Evolutionary conservation across 2,329 filamentous ascomycete species (phyloP), one percentile per base, ranked within the genome.

Genomic region (Exophiala bonariae): DNA sequence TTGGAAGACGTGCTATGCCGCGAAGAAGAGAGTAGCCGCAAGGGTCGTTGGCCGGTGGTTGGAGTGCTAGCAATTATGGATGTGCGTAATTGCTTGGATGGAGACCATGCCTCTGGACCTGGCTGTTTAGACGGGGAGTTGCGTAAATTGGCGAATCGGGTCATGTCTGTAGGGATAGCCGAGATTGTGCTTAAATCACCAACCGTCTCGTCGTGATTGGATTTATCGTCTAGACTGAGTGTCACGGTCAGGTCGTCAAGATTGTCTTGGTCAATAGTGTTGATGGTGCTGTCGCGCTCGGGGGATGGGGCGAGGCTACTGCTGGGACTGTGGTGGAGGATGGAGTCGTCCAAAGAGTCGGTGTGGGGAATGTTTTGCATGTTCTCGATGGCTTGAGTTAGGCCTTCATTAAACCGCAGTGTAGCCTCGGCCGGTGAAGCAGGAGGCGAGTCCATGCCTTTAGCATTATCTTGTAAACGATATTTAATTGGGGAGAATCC

Each of bases 111-210:
- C 56, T 67, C 53, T 69, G 73, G 59, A 59, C 62, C 62, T 32
- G 59, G 57, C 2, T 59, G 57, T 47, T 81, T 85, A 18, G 74
- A 72, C 11, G 83, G 82, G 33, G 78, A 86, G 52, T 85, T 81
- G 45, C 84, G 82, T 44, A 93, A 71, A 54, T 83, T 83, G 7
- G 88, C 85, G 61, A 95, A 89, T 60, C 85, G 83, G 16, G 89
- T 93, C 81, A 93, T 82, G 60, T 92, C 89, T 14, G 73, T 64
- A 4, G 89, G 89, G 44, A 96, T 82, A 7, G 89, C 89, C 1
- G 92, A 96, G 68, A 96, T 96, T 10, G 80, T 83, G 72, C 89
- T 96, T 64, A 95, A 87, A 61, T 70, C 69, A 9, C 72, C 73
- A 35, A 73, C 67, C 20, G 64, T 63, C 11, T 66, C 65, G 44